These are phyloP conservation scores for Carpinus fangiana DNA, from an alignment of 306 rosid species.

Conservation along the genomic window DNA sequence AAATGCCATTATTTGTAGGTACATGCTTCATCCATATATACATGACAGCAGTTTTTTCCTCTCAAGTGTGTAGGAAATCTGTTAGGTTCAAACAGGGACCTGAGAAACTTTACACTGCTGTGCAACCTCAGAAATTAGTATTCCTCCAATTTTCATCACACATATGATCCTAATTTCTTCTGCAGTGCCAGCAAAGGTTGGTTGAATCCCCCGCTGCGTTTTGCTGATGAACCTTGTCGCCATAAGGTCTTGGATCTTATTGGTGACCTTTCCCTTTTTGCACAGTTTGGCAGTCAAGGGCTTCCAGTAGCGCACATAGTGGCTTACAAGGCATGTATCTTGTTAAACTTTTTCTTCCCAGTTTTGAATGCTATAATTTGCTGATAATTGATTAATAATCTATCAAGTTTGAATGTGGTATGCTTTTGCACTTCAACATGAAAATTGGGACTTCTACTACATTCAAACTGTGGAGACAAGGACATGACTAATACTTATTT, in stretches of 20 bases:
- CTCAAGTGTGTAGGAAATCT: constrained; percentile 6
- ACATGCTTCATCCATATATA: constrained; percentile 26
- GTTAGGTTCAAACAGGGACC: neutral
- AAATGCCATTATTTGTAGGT: constrained; percentile 90
- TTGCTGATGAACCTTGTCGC: constrained; percentile 86
- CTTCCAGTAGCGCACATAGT: constrained; percentile 80
- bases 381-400: neutral
- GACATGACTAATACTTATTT: neutral
- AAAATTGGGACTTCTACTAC: neutral
- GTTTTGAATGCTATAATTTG: constrained; percentile 10
- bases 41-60: neutral
- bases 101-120: constrained; percentile 2
- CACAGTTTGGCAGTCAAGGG: constrained; percentile 84
- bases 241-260: constrained; percentile 88
- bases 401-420: neutral
- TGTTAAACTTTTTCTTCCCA: constrained; percentile 4
- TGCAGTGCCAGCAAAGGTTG: constrained; percentile 72
- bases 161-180: constrained; percentile 16
- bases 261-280: constrained; percentile 84
- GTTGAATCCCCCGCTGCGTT: constrained; percentile 87
- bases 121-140: constrained; percentile 4
- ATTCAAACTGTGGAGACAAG: constrained; percentile 2
- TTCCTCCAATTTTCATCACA: constrained; percentile 1
- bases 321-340: constrained; percentile 66
- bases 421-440: neutral